Evolutionary conservation across 441 rosid genomes (phyloP).

Genomic region (Mallotus repandus): DNA sequence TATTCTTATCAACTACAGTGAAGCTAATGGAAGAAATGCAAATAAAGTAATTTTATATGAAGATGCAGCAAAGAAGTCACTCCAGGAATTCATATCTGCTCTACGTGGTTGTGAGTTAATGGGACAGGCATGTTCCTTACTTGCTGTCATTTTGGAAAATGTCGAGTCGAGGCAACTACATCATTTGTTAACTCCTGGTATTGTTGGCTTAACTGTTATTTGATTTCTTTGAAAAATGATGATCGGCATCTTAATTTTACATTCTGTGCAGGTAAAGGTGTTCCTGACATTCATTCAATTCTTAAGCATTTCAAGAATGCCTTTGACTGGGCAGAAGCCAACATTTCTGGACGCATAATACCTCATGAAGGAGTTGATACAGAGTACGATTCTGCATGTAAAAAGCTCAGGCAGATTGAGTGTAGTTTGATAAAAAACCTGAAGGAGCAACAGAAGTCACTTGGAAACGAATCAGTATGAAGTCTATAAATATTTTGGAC

Average conservation of each 20-base stretch:
- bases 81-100: slow-evolving; percentile 83
- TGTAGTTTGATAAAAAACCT: slow-evolving; percentile 66
- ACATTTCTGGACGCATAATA: slow-evolving; percentile 79
- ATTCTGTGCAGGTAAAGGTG: slow-evolving; percentile 59
- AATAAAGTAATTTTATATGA: slow-evolving; percentile 83
- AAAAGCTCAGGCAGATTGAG: slow-evolving; percentile 54
- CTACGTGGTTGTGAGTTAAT: slow-evolving; percentile 87
- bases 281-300: slow-evolving; percentile 55
- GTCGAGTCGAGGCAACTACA: slow-evolving; percentile 62
- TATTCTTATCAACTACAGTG: slow-evolving; percentile 45
- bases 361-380: slow-evolving; percentile 85
- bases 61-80: slow-evolving; percentile 89
- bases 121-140: slow-evolving; percentile 75
- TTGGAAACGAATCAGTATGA: slow-evolving; percentile 81
- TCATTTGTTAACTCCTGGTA: slow-evolving; percentile 80
- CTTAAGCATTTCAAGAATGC: slow-evolving; percentile 85
- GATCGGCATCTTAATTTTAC: slow-evolving; percentile 31
- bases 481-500: slow-evolving; percentile 20
- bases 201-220: slow-evolving; percentile 23
- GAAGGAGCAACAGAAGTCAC: slow-evolving; percentile 80
- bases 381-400: slow-evolving; percentile 78
- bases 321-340: slow-evolving; percentile 96
- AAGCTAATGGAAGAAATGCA: slow-evolving; percentile 94
- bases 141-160: slow-evolving; percentile 64
- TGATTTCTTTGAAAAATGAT: slow-evolving; percentile 2